Evolutionary conservation across 2,329 filamentous ascomycete species (phyloP).

Genomic region (Ascochyta lentis): DNA sequence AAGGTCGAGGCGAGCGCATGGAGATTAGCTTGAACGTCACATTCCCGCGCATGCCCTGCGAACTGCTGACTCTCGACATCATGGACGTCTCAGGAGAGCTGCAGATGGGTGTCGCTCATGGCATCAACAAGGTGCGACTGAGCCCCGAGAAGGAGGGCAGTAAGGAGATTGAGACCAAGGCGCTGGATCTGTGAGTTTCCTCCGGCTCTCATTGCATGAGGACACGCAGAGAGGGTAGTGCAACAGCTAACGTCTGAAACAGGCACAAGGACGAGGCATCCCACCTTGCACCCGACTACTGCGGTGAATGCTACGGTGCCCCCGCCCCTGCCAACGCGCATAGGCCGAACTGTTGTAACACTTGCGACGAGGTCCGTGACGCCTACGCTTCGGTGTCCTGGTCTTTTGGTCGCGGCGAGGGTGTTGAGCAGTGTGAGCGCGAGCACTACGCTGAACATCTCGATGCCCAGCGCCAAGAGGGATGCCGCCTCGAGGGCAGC

Average conservation of each 20-base stretch:
- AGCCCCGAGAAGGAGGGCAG: slow-evolving; percentile 76
- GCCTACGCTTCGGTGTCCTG: slow-evolving; percentile 89
- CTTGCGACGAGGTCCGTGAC: slow-evolving; percentile 94
- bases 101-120: slow-evolving; percentile 91
- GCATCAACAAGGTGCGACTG: slow-evolving; percentile 88
- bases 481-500: slow-evolving; percentile 90
- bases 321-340: slow-evolving; percentile 70
- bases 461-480: slow-evolving; percentile 86
- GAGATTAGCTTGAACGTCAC: slow-evolving; percentile 98
- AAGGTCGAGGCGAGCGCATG: slow-evolving; percentile 97
- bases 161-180: slow-evolving; percentile 50
- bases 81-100: slow-evolving; percentile 99
- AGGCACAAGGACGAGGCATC: slow-evolving; percentile 71
- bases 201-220: background rate
- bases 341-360: slow-evolving; percentile 94
- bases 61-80: slow-evolving; percentile 93
- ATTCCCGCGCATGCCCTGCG: slow-evolving; percentile 92
- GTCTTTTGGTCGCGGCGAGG: slow-evolving; percentile 92
- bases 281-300: slow-evolving; percentile 91
- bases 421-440: slow-evolving; percentile 91
- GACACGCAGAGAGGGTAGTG: background rate
- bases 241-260: background rate
- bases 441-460: slow-evolving; percentile 93
- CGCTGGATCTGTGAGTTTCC: slow-evolving; percentile 47
- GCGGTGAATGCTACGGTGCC: slow-evolving; percentile 91